These are phyloP conservation scores for Pisolithus albus DNA, from an alignment of 768 basidiomycete species.

Conservation along the genomic window DNA sequence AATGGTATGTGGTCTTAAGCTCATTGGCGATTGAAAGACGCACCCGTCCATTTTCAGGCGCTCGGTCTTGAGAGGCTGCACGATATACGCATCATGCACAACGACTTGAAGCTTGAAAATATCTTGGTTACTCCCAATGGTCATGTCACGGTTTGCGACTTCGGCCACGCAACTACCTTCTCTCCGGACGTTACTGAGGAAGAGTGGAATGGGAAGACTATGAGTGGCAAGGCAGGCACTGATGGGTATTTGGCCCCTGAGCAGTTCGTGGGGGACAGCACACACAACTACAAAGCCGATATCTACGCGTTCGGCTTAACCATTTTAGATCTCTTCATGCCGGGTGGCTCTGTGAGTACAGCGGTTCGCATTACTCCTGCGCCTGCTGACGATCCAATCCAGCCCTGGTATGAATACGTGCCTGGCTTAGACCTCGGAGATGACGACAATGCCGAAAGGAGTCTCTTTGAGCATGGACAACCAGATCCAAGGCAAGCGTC, in stretches of 20 bases:
- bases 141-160: constrained; percentile 11
- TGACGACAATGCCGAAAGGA: neutral
- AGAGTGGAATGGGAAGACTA: neutral
- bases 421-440: neutral
- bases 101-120: constrained; percentile 50
- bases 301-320: constrained; percentile 33
- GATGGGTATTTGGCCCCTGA: constrained; percentile 42
- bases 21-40: neutral
- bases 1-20: constrained; percentile 3
- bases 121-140: constrained; percentile 32
- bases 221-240: constrained; percentile 23
- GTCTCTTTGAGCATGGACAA: neutral
- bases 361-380: neutral
- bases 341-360: constrained; percentile 5
- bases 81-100: constrained; percentile 33
- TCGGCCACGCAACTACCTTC: constrained; percentile 12
- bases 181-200: neutral
- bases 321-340: constrained; percentile 7
- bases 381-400: neutral
- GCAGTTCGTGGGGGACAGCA: constrained; percentile 26
- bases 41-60: neutral
- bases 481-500: neutral
- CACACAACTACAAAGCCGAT: constrained; percentile 38
- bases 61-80: constrained; percentile 10
- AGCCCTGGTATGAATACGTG: constrained; percentile 6